Evolutionary conservation across 495 filamentous ascomycete species (phyloP).

Genomic region (Niebla homalea): DNA sequence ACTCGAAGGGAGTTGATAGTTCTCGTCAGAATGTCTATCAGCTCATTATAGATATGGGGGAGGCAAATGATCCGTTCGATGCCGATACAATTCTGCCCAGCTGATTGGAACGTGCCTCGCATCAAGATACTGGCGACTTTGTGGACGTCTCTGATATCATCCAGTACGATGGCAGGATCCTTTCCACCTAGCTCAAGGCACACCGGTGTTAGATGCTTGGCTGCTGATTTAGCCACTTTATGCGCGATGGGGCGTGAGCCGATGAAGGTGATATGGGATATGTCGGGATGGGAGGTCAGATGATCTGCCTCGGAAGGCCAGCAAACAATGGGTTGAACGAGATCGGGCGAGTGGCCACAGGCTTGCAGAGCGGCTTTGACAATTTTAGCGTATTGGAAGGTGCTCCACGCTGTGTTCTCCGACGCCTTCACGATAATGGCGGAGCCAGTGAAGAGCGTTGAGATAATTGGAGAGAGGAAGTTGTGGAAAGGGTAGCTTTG

Average conservation of each 20-base stretch:
- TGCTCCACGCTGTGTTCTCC: conserved; percentile 87
- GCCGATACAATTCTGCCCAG: conserved; percentile 98
- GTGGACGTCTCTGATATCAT: conserved; percentile 56
- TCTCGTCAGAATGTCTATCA: conserved; percentile 56
- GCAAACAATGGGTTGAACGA: conserved; percentile 76
- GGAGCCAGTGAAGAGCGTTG: conserved; percentile 85
- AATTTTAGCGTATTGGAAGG: conserved; percentile 65
- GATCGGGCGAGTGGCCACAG: conserved; percentile 69
- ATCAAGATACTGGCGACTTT: conserved; percentile 69
- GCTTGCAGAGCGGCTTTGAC: conserved; percentile 62
- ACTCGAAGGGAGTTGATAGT: conserved; percentile 60
- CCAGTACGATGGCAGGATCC: conserved; percentile 84
- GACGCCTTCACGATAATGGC: conserved; percentile 82
- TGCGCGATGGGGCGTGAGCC: conserved; percentile 79
- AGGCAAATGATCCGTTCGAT: conserved; percentile 84
- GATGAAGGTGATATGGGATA: conserved; percentile 95
- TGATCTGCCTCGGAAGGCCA: conserved; percentile 71
- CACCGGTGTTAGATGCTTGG: conserved; percentile 70
- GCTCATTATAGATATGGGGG: conserved; percentile 54
- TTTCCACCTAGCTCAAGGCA: conserved; percentile 90
- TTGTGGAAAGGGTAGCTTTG: conserved; percentile 65
- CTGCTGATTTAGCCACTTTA: conserved; percentile 72
- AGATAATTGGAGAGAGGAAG: conserved; percentile 79
- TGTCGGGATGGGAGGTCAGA: conserved; percentile 73
- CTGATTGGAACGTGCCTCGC: conserved; percentile 85